Percentiles rank a stretch among this genome's conserved stretches.
These are phyloP conservation scores for Daldinia eschscholtzii DNA, from an alignment of 2,329 filamentous ascomycete genomes.

Conservation along the genomic window DNA sequence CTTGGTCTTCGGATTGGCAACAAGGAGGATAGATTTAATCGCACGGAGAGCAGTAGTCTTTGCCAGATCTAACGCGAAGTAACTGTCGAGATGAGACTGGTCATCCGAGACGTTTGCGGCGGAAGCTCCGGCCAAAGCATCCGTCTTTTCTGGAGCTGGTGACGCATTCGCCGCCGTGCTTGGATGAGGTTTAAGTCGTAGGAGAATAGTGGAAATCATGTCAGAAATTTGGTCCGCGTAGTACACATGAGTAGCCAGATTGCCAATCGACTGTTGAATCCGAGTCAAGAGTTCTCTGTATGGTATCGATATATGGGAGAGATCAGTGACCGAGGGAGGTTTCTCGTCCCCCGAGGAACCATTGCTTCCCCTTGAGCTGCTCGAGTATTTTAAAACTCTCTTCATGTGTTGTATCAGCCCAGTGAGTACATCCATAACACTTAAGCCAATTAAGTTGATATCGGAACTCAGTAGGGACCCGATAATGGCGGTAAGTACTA, in stretches of 20 bases:
- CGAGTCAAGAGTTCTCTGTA: slow-evolving; percentile 75
- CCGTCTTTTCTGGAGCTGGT: slow-evolving; percentile 62
- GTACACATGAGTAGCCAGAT: slow-evolving; percentile 93
- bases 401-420: slow-evolving; percentile 88
- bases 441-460: slow-evolving; percentile 93
- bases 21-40: slow-evolving; percentile 83
- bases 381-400: slow-evolving; percentile 76
- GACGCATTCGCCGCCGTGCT: slow-evolving; percentile 59
- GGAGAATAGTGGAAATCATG: slow-evolving; percentile 86
- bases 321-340: slow-evolving; percentile 47
- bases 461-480: slow-evolving; percentile 86
- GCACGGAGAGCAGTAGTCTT: slow-evolving; percentile 78
- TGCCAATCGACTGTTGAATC: slow-evolving; percentile 87
- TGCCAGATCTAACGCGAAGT: slow-evolving; percentile 66
- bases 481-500: slow-evolving; percentile 82
- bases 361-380: slow-evolving; percentile 50
- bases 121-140: slow-evolving; percentile 53
- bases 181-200: slow-evolving; percentile 77
- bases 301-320: slow-evolving; percentile 61
- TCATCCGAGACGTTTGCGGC: slow-evolving; percentile 59
- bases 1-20: slow-evolving; percentile 78
- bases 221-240: slow-evolving; percentile 96
- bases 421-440: slow-evolving; percentile 93
- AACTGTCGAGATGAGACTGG: slow-evolving; percentile 62
- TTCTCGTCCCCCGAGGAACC: slow-evolving; percentile 49